Base-by-base conservation (phyloP, 2,329 filamentous ascomycete species). In the Colletotrichum brevisporum region DNA sequence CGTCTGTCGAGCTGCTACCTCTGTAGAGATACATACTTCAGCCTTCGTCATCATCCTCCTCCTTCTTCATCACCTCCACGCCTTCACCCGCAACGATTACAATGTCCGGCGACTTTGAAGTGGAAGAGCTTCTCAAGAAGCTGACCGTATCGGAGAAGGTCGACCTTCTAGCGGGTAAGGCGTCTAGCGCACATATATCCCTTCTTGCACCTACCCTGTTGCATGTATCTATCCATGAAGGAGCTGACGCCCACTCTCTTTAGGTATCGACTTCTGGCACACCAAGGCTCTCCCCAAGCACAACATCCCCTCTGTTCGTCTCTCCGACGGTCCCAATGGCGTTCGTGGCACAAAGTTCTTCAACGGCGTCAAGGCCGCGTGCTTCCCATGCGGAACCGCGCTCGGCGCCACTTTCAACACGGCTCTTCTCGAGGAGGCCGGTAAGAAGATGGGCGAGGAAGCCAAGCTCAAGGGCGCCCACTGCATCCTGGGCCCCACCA, bases 261-360 rank as follows among this genome's bases (percentile, higher is more conserved):
- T 64, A 86, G 89, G 89, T 65, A 85, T 87, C 72, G 90, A 92
- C 78, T 92, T 92, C 75, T 93, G 91, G 91, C 89, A 92, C 74
- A 91, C 90, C 41, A 86, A 88, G 72, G 78, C 86, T 15, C 81
- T 92, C 6, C 87, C 88, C 10, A 77, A 88, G 24, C 85, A 90
- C 74, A 86, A 87, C 2, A 84, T 92, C 41, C 90, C 90, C 6
- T 89, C 90, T 0, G 82, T 92, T 39, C 88, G 91, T 55, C 84
- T 90, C 54, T 88, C 89, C 45, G 91, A 93, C 73, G 91, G 91
- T 0, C 91, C 91, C 45, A 92, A 92, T 76, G 91, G 91, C 58
- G 87, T 91, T 41, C 84, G 91, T 71, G 91, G 90, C 58, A 89
- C 87, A 54, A 89, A 87, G 73, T 92, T 91, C 83, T 92, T 92